Conservation (phyloP, 805 yeast genomes). For the Saturnispora gosingensis region DNA sequence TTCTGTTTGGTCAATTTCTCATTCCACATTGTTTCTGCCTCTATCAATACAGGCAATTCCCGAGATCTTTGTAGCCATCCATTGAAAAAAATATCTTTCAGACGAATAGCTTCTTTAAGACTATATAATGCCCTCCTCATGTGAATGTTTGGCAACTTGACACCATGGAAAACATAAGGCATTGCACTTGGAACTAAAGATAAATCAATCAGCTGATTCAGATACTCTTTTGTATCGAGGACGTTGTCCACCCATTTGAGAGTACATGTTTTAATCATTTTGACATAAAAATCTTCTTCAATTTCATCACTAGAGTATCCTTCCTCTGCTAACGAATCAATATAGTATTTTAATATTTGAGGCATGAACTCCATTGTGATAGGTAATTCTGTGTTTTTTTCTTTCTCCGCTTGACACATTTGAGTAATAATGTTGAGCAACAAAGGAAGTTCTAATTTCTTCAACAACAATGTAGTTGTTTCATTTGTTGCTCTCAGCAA, state of each 20-base stretch:
- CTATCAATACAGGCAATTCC: not conserved
- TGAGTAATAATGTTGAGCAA: constrained; percentile 1
- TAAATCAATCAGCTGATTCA: constrained; percentile 16
- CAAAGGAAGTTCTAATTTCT: not conserved
- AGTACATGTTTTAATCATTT: constrained; percentile 14
- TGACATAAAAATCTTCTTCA: constrained; percentile 18
- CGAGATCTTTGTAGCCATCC: constrained; percentile 11
- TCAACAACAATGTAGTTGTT: not conserved
- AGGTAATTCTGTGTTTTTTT: constrained; percentile 5
- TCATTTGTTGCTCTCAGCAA: constrained; percentile 16
- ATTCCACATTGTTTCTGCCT: constrained; percentile 1
- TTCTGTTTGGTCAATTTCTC: not conserved
- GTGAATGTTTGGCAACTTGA: constrained; percentile 16
- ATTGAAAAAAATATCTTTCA: constrained; percentile 16
- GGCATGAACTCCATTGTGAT: constrained; percentile 21
- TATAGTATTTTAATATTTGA: constrained; percentile 18
- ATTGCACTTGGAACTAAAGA: constrained; percentile 23
- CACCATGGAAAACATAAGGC: constrained; percentile 13
- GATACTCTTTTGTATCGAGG: constrained; percentile 13
- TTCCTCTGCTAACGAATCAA: constrained; percentile 14
- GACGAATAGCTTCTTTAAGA: constrained; percentile 14
- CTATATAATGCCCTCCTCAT: constrained; percentile 23
- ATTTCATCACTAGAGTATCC: constrained; percentile 5
- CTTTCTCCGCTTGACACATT: constrained; percentile 1
- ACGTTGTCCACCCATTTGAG: constrained; percentile 13